Evolutionary conservation across 2,329 filamentous ascomycete genomes (phyloP), one percentile per base, ranked within the genome.

Genomic region (Curvularia sp.): DNA sequence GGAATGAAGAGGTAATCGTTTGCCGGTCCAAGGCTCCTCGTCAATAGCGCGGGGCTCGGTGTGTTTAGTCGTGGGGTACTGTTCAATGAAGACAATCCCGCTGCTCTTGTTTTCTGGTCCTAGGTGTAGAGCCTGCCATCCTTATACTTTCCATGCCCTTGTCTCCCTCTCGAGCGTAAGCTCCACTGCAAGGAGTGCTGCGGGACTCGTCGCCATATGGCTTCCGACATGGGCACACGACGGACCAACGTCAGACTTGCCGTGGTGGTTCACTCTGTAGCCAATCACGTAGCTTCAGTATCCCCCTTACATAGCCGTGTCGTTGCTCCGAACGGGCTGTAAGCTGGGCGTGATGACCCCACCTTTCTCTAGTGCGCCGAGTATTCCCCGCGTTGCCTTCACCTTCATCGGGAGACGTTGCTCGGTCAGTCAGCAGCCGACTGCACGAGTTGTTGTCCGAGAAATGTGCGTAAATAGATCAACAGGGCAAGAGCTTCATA

Each of bases 341-440:
- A 52, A 52, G 53, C 38, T 46, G 43, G 36, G 60, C 60, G 21
- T 36, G 25, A 39, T 23, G 50, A 67, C 69, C 65, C 69, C 69
- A 67, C 70, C 58, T 53, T 65, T 46, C 18, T 46, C 48, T 57
- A 53, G 52, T 55, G 51, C 61, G 60, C 69, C 67, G 66, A 70
- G 53, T 61, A 59, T 63, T 47, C 66, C 61, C 67, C 67, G 67
- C 61, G 57, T 36, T 15, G 10, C 42, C 23, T 27, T 28, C 34
- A 15, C 45, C 43, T 25, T 49, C 32, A 27, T 48, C 55, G 55
- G 59, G 51, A 50, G 49, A 34, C 51, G 56, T 39, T 45, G 51
- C 51, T 21, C 38, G 51, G 51, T 28, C 48, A 28, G 55, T 48
- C 55, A 32, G 43, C 52, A 54, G 27, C 55, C 50, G 55, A 57